Conservation (phyloP, 176 grass and related monocot genomes). For the Avena insularis region DNA sequence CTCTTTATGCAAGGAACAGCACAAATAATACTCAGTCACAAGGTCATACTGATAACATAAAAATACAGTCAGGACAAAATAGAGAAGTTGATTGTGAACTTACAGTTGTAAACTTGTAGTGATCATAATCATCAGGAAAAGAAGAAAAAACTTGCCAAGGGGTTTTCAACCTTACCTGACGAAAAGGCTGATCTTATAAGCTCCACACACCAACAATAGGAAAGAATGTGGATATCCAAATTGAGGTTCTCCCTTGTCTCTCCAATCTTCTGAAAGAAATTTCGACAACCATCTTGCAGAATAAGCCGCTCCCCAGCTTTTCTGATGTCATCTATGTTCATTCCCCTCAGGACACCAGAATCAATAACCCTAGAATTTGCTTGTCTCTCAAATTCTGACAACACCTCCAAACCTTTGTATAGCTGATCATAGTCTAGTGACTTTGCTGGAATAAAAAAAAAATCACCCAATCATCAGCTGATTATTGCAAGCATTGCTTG, state of each 20-base stretch:
- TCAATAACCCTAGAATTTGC: slow-evolving; percentile 91
- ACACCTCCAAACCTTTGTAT: slow-evolving; percentile 65
- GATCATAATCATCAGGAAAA: slow-evolving; percentile 16
- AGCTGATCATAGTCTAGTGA: slow-evolving; percentile 75
- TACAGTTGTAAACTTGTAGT: neutral
- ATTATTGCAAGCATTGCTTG: slow-evolving; percentile 19
- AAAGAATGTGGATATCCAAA: slow-evolving; percentile 91
- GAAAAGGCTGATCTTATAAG: slow-evolving; percentile 93
- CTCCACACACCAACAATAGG: slow-evolving; percentile 95
- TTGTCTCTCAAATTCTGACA: slow-evolving; percentile 87
- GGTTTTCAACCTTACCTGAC: slow-evolving; percentile 64
- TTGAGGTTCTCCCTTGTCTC: slow-evolving; percentile 60
- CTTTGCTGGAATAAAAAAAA: slow-evolving; percentile 58
- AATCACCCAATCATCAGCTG: slow-evolving; percentile 11
- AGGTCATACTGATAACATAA: slow-evolving; percentile 12
- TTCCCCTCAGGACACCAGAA: slow-evolving; percentile 84
- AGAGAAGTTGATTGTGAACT: neutral
- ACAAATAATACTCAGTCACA: slow-evolving; percentile 7
- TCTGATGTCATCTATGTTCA: slow-evolving; percentile 91
- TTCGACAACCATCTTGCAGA: slow-evolving; percentile 87
- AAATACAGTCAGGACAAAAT: neutral
- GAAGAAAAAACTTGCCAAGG: neutral
- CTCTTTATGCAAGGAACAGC: neutral
- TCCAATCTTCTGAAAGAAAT: slow-evolving; percentile 84
- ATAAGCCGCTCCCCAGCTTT: slow-evolving; percentile 84